Conservation (phyloP, 345 rosid species). For the Hibiscus mutabilis region DNA sequence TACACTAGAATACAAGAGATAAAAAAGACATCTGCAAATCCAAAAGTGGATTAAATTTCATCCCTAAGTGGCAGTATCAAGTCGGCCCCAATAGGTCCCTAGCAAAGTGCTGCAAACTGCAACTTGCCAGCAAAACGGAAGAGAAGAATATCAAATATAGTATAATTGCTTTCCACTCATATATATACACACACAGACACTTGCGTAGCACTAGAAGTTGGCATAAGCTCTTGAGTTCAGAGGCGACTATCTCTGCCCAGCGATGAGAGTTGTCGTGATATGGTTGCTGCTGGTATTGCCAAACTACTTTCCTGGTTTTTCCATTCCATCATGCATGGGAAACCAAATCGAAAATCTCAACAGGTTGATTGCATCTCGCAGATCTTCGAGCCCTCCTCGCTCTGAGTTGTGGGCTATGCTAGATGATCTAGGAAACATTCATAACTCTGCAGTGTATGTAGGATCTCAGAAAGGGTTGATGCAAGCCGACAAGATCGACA, state of each 20-base stretch:
- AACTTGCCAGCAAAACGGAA: not conserved
- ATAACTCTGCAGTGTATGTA: constrained; percentile 9
- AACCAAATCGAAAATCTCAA: constrained; percentile 25
- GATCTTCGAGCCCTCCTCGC: constrained; percentile 17
- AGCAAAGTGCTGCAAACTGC: not conserved
- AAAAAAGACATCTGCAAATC: not conserved
- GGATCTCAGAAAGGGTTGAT: constrained; percentile 12
- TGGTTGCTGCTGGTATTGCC: constrained; percentile 14
- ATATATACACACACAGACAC: not conserved
- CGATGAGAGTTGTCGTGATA: not conserved
- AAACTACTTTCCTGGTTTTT: constrained; percentile 6
- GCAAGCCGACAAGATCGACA: constrained; percentile 5
- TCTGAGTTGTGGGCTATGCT: constrained; percentile 14
- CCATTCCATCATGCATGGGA: constrained; percentile 20
- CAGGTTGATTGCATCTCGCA: constrained; percentile 25
- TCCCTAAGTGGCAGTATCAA: not conserved
- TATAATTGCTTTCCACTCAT: not conserved
- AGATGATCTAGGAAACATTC: not conserved
- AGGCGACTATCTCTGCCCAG: not conserved
- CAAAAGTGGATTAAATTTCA: not conserved
- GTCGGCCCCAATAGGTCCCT: not conserved
- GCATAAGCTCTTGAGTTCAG: not conserved
- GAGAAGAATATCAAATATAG: not conserved
- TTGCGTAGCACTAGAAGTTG: not conserved
- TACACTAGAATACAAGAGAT: not conserved